Evolutionary conservation across 2,329 filamentous ascomycete species (phyloP), one percentile per base, ranked within the genome.

Genomic region (Talaromyces rugulosus): DNA sequence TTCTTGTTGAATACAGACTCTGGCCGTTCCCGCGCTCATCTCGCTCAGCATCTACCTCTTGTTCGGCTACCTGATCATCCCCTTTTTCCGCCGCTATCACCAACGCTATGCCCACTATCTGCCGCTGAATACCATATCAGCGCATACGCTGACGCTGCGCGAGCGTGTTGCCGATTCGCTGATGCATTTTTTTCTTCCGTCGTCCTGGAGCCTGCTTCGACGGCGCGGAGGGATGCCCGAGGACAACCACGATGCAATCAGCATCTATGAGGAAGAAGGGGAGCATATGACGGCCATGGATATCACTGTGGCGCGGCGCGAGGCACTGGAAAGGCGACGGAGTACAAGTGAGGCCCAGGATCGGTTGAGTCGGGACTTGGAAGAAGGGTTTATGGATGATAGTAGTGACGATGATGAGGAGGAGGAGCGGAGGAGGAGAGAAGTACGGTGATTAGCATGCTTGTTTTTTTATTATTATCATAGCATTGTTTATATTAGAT

Each of bases 361-460:
- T 67, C 82, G 92, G 65, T 70, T 96, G 64, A 94, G 91, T 73
- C 82, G 91, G 76, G 92, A 96, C 79, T 75, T 94, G 58, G 90
- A 94, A 73, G 84, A 89, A 69, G 89, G 88, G 0, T 91, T 91
- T 71, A 85, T 85, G 75, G 89, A 91, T 72, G 87, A 90, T 67
- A 90, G 88, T 71, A 86, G 89, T 61, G 86, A 88, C 42, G 85
- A 87, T 60, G 72, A 70, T 81, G 68, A 50, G 5, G 36, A 50
- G 5, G 36, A 28, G n/a, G 30, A 36, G 27, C 16, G 9, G 30
- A 33, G 50, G 47, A n/a, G 51, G 34, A 40, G 61, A 27, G 18
- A 11, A 9, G 18, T 18, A 47, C 18, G 44, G 11, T 34, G 57
- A 33, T 60, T 27, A 57, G 31, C 33, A 23, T 60, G 12, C 27